These are phyloP conservation scores for Staphylotrichum longicolle DNA, from an alignment of 495 filamentous ascomycete species.

Conservation along the genomic window DNA sequence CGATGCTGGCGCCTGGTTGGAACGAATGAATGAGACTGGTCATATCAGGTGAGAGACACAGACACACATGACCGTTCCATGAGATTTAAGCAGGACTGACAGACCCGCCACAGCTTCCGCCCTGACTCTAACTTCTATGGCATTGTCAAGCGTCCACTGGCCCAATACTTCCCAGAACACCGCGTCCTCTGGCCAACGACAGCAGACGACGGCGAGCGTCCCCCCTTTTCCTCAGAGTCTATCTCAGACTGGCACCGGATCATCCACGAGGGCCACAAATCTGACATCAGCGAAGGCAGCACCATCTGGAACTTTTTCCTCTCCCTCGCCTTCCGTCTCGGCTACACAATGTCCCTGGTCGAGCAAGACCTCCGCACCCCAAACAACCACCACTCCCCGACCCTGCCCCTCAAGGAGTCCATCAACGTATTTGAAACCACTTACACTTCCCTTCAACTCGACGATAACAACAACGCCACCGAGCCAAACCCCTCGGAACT, in stretches of 20 bases:
- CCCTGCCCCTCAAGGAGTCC: too few species aligned
- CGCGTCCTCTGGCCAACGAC: conserved; percentile 20
- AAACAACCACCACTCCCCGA: too few species aligned
- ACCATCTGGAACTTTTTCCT: conserved; percentile 27
- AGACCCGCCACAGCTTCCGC: conserved; percentile 16
- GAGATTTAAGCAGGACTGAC: neutral
- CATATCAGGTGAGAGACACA: conserved; percentile 18
- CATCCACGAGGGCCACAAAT: conserved; percentile 1
- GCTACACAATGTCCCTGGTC: conserved; percentile 25
- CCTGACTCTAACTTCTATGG: conserved; percentile 29
- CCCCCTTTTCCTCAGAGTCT: neutral
- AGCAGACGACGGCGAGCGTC: conserved; percentile 1
- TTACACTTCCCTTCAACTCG: too few species aligned
- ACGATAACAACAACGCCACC: neutral
- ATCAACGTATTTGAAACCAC: too few species aligned
- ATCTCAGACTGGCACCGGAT: conserved; percentile 16
- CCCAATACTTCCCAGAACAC: conserved; percentile 29
- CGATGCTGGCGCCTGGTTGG: conserved; percentile 33
- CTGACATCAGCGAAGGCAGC: conserved; percentile 2
- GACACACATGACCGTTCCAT: too few species aligned
- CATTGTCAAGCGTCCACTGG: conserved; percentile 23
- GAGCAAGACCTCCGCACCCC: neutral
- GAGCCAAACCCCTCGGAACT: conserved; percentile 13
- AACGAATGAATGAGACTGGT: conserved; percentile 23
- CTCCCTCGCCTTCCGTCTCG: conserved; percentile 28